These are phyloP conservation scores for Cardamine chenopodiifolia DNA, from an alignment of 345 rosid genomes.

Conservation along the genomic window DNA sequence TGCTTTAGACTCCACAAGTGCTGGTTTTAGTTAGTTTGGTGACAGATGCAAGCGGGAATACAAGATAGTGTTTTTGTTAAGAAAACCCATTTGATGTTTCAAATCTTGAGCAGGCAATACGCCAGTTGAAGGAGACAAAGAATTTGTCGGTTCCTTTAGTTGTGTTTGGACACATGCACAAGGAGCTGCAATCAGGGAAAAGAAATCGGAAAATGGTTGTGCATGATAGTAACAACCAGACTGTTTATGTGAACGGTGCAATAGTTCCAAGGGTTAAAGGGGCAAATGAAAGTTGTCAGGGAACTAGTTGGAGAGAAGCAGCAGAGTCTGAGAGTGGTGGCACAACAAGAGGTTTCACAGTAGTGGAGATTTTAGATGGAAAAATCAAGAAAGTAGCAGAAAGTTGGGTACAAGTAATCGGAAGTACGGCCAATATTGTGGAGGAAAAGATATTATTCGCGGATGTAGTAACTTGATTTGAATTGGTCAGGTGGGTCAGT, in stretches of 20 bases:
- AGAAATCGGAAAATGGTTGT: conserved; percentile 73
- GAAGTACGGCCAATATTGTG: conserved; percentile 48
- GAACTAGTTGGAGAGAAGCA: neutral
- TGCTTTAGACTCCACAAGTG: conserved; percentile 3
- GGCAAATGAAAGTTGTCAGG: conserved; percentile 1
- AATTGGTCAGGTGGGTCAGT: neutral
- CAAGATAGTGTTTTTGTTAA: neutral
- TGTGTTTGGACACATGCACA: conserved; percentile 94
- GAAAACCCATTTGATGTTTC: conserved; percentile 26
- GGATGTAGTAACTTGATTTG: conserved; percentile 21
- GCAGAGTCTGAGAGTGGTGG: conserved; percentile 43
- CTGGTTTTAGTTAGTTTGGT: conserved; percentile 1
- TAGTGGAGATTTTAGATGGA: conserved; percentile 62
- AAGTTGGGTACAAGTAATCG: conserved; percentile 67
- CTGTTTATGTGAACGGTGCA: conserved; percentile 75
- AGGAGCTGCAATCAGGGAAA: conserved; percentile 62
- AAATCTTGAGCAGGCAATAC: conserved; percentile 79
- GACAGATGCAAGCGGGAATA: neutral
- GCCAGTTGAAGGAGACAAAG: conserved; percentile 56
- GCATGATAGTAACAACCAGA: conserved; percentile 51
- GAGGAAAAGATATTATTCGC: conserved; percentile 59
- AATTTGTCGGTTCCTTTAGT: conserved; percentile 54
- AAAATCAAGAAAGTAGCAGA: conserved; percentile 65
- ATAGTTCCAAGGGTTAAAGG: conserved; percentile 71
- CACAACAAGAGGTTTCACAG: conserved; percentile 66